Percentiles rank a stretch among this genome's conserved stretches.
Evolutionary conservation across 2,329 filamentous ascomycete genomes (phyloP).

Genomic region (Rutstroemia sp.): DNA sequence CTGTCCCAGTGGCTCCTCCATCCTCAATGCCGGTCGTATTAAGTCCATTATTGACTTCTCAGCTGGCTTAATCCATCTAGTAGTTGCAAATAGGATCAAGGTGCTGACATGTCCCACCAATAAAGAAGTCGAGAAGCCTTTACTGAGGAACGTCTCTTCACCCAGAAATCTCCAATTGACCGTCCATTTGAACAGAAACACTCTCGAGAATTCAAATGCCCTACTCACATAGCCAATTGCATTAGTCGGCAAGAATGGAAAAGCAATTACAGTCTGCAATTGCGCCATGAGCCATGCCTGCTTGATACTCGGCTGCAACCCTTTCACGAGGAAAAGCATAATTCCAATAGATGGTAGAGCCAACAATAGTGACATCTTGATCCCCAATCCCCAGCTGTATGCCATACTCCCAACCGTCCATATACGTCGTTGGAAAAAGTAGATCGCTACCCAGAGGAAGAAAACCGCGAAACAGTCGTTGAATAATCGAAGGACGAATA

Average conservation of each 20-base stretch:
- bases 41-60: constrained; percentile 42
- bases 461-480: constrained; percentile 89
- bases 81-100: constrained; percentile 47
- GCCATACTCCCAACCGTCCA: constrained; percentile 68
- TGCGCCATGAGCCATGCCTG: constrained; percentile 67
- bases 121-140: constrained; percentile 49
- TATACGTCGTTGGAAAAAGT: constrained; percentile 62
- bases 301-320: constrained; percentile 56
- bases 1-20: constrained; percentile 29
- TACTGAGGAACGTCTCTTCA: constrained; percentile 72
- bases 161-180: constrained; percentile 98
- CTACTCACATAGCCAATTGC: constrained; percentile 65
- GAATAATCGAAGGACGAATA: constrained; percentile 88
- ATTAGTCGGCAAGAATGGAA: constrained; percentile 64
- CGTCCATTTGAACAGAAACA: constrained; percentile 96
- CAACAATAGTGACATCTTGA: constrained; percentile 90
- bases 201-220: constrained; percentile 84
- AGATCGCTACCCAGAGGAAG: constrained; percentile 77
- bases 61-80: constrained; percentile 54
- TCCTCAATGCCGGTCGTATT: constrained; percentile 21
- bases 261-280: constrained; percentile 60
- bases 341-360: constrained; percentile 73
- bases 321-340: constrained; percentile 66
- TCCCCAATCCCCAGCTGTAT: constrained; percentile 75
- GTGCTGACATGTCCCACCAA: constrained; percentile 48